phyloP scores from a whole-genome alignment of 129 eudicot genomes.

The Mikania micrantha region DNA sequence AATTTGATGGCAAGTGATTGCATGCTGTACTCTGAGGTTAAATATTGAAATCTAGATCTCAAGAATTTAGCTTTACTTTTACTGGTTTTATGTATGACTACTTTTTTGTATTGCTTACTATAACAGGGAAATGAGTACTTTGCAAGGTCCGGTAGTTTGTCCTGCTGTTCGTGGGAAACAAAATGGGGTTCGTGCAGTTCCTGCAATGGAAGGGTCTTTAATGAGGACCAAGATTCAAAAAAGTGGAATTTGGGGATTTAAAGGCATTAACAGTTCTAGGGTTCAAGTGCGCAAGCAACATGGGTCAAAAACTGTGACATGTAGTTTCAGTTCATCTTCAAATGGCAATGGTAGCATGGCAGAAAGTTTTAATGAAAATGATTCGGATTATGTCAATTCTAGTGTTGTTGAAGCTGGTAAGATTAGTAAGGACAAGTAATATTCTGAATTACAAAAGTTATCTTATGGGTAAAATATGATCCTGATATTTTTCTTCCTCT shows the following conservation, averaged over 20 bases:
- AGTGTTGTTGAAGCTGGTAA: constrained; percentile 93
- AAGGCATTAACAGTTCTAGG: constrained; percentile 31
- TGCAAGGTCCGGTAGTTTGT: constrained; percentile 76
- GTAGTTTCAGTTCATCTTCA: constrained; percentile 86
- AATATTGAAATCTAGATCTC: not conserved
- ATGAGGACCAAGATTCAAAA: constrained; percentile 39
- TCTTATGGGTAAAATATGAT: not conserved
- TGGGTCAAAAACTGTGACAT: constrained; percentile 22
- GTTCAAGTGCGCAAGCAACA: constrained; percentile 30
- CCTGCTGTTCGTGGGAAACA: constrained; percentile 61
- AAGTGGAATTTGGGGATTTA: constrained; percentile 56
- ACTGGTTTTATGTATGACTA: not conserved
- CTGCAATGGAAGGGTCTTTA: constrained; percentile 31
- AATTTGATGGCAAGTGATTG: not conserved
- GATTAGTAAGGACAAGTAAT: not conserved
- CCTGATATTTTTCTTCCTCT: constrained; percentile 1
- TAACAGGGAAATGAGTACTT: constrained; percentile 55
- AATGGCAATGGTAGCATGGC: constrained; percentile 88
- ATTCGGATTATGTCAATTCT: constrained; percentile 79
- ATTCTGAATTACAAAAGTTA: not conserved
- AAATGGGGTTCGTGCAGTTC: constrained; percentile 31
- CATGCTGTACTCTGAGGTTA: not conserved
- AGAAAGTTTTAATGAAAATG: constrained; percentile 65
- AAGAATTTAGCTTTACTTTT: not conserved
- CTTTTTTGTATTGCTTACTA: not conserved